phyloP scores from a whole-genome alignment of 139 green algal genomes.

The Chlorella ohadii region DNA sequence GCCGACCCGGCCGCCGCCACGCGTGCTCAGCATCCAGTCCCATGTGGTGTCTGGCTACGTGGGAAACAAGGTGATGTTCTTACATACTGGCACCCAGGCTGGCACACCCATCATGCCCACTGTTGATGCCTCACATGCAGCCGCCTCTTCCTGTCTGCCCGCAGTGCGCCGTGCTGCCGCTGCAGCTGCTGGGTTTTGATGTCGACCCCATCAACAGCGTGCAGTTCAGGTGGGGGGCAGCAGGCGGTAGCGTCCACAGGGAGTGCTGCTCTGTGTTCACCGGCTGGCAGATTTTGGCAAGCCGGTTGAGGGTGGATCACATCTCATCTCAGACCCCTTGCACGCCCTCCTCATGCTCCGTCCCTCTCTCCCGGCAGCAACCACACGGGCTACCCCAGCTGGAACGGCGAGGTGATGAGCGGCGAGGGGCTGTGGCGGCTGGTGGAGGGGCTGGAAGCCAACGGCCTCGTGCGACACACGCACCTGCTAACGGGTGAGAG shows the following conservation, averaged over 20 bases:
- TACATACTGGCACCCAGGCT: neutral
- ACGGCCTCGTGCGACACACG: slow-evolving; percentile 81
- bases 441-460: slow-evolving; percentile 85
- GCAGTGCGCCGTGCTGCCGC: slow-evolving; percentile 79
- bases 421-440: slow-evolving; percentile 75
- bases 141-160: neutral
- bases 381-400: slow-evolving; percentile 74
- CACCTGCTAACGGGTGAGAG: slow-evolving; percentile 90
- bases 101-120: no score
- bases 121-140: no score
- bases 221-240: slow-evolving; percentile 51
- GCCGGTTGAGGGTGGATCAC: no score
- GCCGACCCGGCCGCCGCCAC: neutral
- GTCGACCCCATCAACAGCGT: slow-evolving; percentile 88
- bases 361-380: slow-evolving; percentile 44
- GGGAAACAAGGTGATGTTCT: slow-evolving; percentile 77
- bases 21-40: slow-evolving; percentile 28
- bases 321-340: no score
- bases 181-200: slow-evolving; percentile 94
- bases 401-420: slow-evolving; percentile 74
- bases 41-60: slow-evolving; percentile 91
- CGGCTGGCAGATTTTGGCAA: no score
- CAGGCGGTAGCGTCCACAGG: no score
- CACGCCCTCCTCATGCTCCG: neutral
- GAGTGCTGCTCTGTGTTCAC: no score